These are phyloP conservation scores for Sclerotinia spermophila DNA, from an alignment of 2,329 filamentous ascomycete genomes.

Conservation along the genomic window DNA sequence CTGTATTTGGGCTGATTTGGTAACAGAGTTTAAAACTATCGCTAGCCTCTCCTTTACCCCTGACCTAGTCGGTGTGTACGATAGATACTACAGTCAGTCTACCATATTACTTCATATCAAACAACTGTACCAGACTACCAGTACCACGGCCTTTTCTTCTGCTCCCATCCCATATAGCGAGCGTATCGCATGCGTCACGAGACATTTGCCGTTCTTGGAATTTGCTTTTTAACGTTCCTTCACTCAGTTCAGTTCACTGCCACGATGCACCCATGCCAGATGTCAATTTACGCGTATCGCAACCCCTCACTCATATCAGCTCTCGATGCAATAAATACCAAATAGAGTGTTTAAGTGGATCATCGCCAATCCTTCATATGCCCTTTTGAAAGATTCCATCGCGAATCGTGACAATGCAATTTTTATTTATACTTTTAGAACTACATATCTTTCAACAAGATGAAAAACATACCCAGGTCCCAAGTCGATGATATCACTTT, in stretches of 20 bases:
- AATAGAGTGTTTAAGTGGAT: constrained; percentile 1
- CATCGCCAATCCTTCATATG: not conserved
- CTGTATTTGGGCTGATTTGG: not conserved
- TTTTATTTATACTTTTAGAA: not conserved
- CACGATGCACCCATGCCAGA: not conserved
- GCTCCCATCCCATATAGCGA: not conserved
- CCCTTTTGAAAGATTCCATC: not conserved
- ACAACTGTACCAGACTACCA: not conserved
- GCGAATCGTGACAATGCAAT: not conserved
- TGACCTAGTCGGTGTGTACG: not conserved
- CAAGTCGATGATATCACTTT: not conserved
- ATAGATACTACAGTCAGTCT: too few relatives aligned
- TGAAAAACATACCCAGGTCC: not conserved
- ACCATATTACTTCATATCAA: too few relatives aligned
- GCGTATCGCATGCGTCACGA: not conserved
- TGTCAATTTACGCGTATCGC: not conserved
- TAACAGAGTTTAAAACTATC: not conserved
- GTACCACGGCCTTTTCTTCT: not conserved
- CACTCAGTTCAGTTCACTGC: not conserved
- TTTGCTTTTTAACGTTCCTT: not conserved
- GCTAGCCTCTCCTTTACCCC: not conserved
- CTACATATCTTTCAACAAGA: not conserved
- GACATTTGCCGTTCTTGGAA: not conserved
- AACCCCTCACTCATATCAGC: constrained; percentile 1
- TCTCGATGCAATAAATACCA: not conserved